Evolutionary conservation across 2,329 filamentous ascomycete genomes (phyloP).

Genomic region (Exophiala viscosa): DNA sequence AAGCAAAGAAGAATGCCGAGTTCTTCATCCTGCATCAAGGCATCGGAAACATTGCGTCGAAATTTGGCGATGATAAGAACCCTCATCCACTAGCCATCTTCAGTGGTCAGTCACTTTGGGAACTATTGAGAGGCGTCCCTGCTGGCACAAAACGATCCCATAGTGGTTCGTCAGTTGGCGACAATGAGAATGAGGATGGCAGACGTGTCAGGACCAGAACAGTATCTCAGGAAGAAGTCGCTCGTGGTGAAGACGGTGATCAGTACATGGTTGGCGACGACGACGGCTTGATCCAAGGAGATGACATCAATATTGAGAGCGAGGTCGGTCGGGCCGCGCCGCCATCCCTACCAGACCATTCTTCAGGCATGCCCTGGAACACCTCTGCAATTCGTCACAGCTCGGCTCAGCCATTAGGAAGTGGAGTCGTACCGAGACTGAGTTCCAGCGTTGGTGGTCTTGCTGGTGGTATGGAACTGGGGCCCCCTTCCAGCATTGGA

Average conservation of each 20-base stretch:
- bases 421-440: slow-evolving; percentile 33
- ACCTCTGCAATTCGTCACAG: slow-evolving; percentile 53
- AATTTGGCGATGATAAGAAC: slow-evolving; percentile 40
- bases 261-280: slow-evolving; percentile 29
- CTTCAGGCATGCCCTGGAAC: slow-evolving; percentile 68
- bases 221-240: slow-evolving; percentile 31
- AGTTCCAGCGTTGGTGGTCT: slow-evolving; percentile 35
- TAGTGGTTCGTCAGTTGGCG: slow-evolving; percentile 28
- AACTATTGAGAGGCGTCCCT: slow-evolving; percentile 42
- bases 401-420: slow-evolving; percentile 35
- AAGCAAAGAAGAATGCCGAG: slow-evolving; percentile 61
- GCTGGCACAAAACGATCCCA: slow-evolving; percentile 31
- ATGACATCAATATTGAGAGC: slow-evolving; percentile 47
- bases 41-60: slow-evolving; percentile 52
- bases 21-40: slow-evolving; percentile 59
- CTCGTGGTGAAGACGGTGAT: slow-evolving; percentile 27
- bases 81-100: slow-evolving; percentile 56
- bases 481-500: slow-evolving; percentile 31
- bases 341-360: slow-evolving; percentile 63
- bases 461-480: slow-evolving; percentile 24
- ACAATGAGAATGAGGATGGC: slow-evolving; percentile 28
- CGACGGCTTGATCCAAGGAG: slow-evolving; percentile 38
- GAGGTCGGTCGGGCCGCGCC: slow-evolving; percentile 63
- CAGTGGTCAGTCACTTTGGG: slow-evolving; percentile 53
- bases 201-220: slow-evolving; percentile 38